phyloP scores from a whole-genome alignment of 1,139 yeast species.

The Yamadazyma pseudoaaseri region DNA sequence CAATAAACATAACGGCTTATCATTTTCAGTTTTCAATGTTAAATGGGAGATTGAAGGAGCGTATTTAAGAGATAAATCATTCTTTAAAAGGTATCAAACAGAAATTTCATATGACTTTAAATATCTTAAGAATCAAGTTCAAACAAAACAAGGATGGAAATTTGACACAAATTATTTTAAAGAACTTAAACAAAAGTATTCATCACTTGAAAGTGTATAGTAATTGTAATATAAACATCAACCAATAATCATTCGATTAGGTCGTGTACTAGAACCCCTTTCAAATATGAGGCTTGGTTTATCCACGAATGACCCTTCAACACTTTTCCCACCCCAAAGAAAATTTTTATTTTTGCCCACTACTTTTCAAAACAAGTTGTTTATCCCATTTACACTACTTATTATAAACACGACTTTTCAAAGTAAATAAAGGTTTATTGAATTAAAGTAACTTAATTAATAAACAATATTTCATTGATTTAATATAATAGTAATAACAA shows the following conservation, averaged over 20 bases:
- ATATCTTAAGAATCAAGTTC: constrained; percentile 16
- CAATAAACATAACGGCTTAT: constrained; percentile 64
- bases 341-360: constrained; percentile 5
- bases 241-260: too few relatives aligned
- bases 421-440: neutral
- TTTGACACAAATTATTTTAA: constrained; percentile 29
- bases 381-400: constrained; percentile 2
- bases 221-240: neutral
- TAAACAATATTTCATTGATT: too few relatives aligned
- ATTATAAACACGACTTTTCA: constrained; percentile 5
- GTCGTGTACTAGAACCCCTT: too few relatives aligned
- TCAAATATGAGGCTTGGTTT: too few relatives aligned
- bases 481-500: too few relatives aligned
- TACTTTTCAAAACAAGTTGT: constrained; percentile 1
- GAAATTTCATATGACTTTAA: constrained; percentile 28
- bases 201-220: neutral
- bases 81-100: constrained; percentile 28
- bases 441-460: neutral
- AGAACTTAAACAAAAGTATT: constrained; percentile 24
- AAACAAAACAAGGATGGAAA: constrained; percentile 29
- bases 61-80: constrained; percentile 27
- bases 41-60: constrained; percentile 44
- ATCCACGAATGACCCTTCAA: neutral
- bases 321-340: constrained; percentile 3
- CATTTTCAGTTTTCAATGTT: constrained; percentile 57